Conservation (phyloP, 1,284 basidiomycete genomes). For the Violaceomyces palustris region DNA sequence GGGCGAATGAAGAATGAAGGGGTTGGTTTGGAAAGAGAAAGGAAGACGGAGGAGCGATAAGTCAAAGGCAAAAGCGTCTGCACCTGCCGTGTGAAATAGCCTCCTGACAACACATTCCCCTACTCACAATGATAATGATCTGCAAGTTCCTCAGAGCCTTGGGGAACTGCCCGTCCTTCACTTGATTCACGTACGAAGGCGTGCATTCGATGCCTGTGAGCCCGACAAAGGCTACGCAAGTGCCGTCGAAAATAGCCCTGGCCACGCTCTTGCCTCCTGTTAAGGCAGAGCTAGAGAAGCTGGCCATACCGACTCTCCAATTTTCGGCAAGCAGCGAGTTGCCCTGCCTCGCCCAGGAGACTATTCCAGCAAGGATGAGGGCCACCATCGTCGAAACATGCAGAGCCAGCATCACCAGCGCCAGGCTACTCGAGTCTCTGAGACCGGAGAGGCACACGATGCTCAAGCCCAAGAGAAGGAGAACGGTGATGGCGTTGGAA, state of each 20-base stretch:
- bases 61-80: too few relatives aligned
- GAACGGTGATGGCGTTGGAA: constrained; percentile 10
- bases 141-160: constrained; percentile 34
- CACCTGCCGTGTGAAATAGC: too few relatives aligned
- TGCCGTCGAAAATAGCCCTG: constrained; percentile 28
- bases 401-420: constrained; percentile 29
- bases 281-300: constrained; percentile 3
- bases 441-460: constrained; percentile 19
- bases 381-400: constrained; percentile 31
- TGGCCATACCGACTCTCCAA: constrained; percentile 19
- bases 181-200: constrained; percentile 29
- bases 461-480: constrained; percentile 24
- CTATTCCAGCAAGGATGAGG: constrained; percentile 29
- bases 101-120: too few relatives aligned
- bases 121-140: constrained; percentile 12
- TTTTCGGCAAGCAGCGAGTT: constrained; percentile 17
- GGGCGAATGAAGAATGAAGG: not conserved
- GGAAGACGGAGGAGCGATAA: too few relatives aligned
- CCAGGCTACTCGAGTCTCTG: constrained; percentile 28
- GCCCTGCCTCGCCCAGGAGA: constrained; percentile 24
- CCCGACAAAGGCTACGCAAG: constrained; percentile 36
- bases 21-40: constrained; percentile 1
- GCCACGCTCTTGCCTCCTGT: constrained; percentile 18
- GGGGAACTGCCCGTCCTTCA: constrained; percentile 27
- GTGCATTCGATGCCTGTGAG: constrained; percentile 38